These are phyloP conservation scores for Yamadazyma laniorum DNA, from an alignment of 805 yeast species.

Conservation along the genomic window DNA sequence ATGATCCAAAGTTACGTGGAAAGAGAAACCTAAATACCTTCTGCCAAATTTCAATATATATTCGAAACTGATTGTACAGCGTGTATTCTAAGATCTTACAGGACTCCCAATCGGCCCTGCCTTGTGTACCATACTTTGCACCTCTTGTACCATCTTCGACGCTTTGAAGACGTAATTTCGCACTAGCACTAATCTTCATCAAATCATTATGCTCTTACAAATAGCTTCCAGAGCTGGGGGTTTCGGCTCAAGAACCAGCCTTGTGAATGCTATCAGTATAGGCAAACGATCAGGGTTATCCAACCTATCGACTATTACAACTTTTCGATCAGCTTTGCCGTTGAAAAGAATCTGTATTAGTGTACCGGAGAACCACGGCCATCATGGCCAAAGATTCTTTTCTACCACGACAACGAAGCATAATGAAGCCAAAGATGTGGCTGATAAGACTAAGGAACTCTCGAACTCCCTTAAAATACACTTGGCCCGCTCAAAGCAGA, in stretches of 20 bases:
- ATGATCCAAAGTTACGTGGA: slow-evolving; percentile 77
- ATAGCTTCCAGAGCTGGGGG: not conserved
- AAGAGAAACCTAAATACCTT: slow-evolving; percentile 17
- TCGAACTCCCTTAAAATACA: slow-evolving; percentile 24
- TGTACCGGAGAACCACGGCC: not conserved
- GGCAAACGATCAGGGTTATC: not conserved
- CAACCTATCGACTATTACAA: not conserved
- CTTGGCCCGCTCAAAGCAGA: slow-evolving; percentile 26
- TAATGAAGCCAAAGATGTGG: not conserved
- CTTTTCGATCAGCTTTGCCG: not conserved
- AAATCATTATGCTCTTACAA: not conserved
- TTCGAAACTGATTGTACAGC: no score
- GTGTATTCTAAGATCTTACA: no score
- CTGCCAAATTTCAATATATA: no score
- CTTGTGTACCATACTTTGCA: no score
- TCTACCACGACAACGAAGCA: not conserved
- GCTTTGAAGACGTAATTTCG: no score
- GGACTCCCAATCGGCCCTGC: no score
- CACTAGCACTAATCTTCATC: no score
- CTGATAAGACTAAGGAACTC: not conserved
- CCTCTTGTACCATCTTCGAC: no score
- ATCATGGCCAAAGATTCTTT: not conserved
- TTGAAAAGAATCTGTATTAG: not conserved
- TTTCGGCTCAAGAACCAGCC: not conserved
- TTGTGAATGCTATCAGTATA: not conserved